These are phyloP conservation scores for Podila epigama DNA, from an alignment of 192 early-diverging fungal species.

Conservation along the genomic window DNA sequence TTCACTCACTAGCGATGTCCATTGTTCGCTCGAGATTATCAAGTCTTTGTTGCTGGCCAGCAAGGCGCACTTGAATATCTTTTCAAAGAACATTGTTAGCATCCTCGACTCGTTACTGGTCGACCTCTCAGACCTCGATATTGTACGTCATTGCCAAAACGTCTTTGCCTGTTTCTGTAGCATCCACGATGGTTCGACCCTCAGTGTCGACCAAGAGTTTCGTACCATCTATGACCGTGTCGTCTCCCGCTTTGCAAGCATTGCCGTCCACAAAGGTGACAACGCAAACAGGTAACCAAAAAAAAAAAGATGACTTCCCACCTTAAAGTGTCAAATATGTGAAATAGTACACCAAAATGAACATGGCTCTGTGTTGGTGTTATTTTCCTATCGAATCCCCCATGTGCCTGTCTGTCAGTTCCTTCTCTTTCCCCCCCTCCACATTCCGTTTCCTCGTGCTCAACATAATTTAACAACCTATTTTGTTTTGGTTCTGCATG, in stretches of 20 bases:
- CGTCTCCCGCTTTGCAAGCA: constrained; percentile 60
- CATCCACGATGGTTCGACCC: constrained; percentile 71
- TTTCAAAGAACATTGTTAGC: constrained; percentile 81
- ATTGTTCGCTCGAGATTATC: constrained; percentile 77
- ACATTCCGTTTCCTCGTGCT: not conserved
- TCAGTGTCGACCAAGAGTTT: constrained; percentile 74
- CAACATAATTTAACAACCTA: not conserved
- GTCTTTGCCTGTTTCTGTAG: constrained; percentile 74
- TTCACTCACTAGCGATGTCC: constrained; percentile 57
- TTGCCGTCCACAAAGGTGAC: constrained; percentile 37
- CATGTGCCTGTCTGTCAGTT: constrained; percentile 13
- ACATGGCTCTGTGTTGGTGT: too few relatives aligned
- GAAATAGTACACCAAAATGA: too few relatives aligned
- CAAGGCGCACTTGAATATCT: constrained; percentile 78
- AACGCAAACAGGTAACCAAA: constrained; percentile 32
- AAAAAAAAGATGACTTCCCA: not conserved
- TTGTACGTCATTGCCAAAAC: constrained; percentile 44
- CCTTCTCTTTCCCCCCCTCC: not conserved
- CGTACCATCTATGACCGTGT: constrained; percentile 64
- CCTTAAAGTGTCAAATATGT: constrained; percentile 10
- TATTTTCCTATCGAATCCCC: constrained; percentile 1
- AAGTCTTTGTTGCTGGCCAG: constrained; percentile 76
- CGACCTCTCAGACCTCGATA: constrained; percentile 38
- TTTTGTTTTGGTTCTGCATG: too few relatives aligned
- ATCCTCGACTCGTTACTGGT: constrained; percentile 58